These are phyloP conservation scores for Debaryomyces psychrophilus DNA, from an alignment of 1,139 yeast species.

Conservation along the genomic window DNA sequence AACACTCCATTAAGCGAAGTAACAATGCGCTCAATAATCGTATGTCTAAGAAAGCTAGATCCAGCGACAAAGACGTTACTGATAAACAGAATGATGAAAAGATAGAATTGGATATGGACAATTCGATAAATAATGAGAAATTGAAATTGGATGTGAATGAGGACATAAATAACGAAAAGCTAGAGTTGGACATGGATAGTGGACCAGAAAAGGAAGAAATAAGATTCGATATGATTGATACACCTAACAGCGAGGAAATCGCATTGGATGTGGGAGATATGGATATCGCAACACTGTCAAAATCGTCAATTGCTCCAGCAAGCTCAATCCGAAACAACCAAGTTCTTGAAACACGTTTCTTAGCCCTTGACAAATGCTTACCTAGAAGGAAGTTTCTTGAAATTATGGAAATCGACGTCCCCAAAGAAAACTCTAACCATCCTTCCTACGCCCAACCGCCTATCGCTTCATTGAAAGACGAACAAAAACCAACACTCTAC, in stretches of 20 bases:
- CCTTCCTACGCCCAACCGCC: slow-evolving; percentile 18
- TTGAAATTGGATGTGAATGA: not conserved
- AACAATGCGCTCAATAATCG: not conserved
- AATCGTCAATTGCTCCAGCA: not conserved
- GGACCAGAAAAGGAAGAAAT: slow-evolving; percentile 19
- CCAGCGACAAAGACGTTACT: not conserved
- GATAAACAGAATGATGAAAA: slow-evolving; percentile 21
- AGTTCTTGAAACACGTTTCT: slow-evolving; percentile 53
- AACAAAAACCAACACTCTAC: slow-evolving; percentile 24
- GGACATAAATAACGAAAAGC: slow-evolving; percentile 12
- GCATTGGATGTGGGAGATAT: slow-evolving; percentile 30
- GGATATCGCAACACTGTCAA: slow-evolving; percentile 15
- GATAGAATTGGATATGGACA: slow-evolving; percentile 28
- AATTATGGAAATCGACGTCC: slow-evolving; percentile 32
- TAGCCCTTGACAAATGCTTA: slow-evolving; percentile 85
- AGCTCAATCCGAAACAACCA: slow-evolving; percentile 15
- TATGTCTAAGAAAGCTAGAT: slow-evolving; percentile 4
- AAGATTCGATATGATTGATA: slow-evolving; percentile 27
- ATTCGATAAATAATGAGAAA: slow-evolving; percentile 8
- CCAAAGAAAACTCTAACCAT: slow-evolving; percentile 19
- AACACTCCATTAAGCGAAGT: slow-evolving; percentile 13
- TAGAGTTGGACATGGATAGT: slow-evolving; percentile 15
- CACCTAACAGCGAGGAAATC: slow-evolving; percentile 20
- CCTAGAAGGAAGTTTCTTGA: slow-evolving; percentile 61
- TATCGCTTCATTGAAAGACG: slow-evolving; percentile 7